Evolutionary conservation across 2,329 filamentous ascomycete species (phyloP).

Genomic region (Alternaria sp.): DNA sequence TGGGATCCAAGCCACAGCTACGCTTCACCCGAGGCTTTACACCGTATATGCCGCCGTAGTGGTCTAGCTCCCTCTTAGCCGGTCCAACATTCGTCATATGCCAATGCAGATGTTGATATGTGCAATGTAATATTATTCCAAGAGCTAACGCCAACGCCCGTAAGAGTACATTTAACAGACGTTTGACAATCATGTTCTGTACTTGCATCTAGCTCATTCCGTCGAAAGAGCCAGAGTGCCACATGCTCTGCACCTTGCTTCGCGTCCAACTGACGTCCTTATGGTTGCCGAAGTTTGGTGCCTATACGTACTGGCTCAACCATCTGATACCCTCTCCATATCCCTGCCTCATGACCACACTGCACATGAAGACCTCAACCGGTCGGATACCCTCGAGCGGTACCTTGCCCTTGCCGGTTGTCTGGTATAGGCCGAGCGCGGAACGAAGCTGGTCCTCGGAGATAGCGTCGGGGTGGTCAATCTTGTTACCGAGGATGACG

Average conservation of each 20-base stretch:
- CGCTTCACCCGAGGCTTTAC: not conserved
- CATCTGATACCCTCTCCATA: constrained; percentile 55
- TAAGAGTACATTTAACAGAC: constrained; percentile 20
- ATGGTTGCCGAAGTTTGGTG: not conserved
- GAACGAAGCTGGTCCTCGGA: constrained; percentile 95
- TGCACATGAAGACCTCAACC: constrained; percentile 98
- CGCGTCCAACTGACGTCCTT: not conserved
- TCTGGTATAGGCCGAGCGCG: constrained; percentile 89
- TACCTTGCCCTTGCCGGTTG: constrained; percentile 51
- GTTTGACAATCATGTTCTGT: constrained; percentile 20
- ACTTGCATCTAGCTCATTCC: constrained; percentile 10
- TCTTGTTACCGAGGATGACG: constrained; percentile 97
- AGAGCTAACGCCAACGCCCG: constrained; percentile 32
- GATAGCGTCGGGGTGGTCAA: constrained; percentile 94
- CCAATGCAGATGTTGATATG: not conserved
- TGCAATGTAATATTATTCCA: constrained; percentile 25
- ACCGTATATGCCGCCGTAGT: not conserved
- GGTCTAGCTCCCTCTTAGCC: not conserved
- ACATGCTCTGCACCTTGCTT: constrained; percentile 1
- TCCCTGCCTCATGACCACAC: constrained; percentile 94
- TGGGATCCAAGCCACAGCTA: not conserved
- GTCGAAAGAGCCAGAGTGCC: constrained; percentile 1
- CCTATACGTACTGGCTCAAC: constrained; percentile 54
- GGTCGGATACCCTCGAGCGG: constrained; percentile 50
- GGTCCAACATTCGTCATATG: not conserved